Evolutionary conservation across 2,329 filamentous ascomycete species (phyloP), one percentile per base, ranked within the genome.

Genomic region (Trichophyton benhamiae): DNA sequence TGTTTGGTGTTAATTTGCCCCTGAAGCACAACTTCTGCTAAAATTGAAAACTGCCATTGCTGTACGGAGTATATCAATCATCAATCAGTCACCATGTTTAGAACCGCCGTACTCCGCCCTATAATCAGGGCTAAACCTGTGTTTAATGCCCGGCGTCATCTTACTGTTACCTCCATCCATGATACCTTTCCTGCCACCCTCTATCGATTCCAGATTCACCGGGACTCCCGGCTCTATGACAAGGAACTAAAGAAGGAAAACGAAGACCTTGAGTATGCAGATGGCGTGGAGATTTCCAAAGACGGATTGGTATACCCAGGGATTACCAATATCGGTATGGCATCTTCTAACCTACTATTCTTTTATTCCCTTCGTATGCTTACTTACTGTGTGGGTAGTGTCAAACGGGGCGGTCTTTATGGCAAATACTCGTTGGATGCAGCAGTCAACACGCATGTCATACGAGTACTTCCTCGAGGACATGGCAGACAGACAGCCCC

Each of bases 371-470:
- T 41, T 13, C 38, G n/a, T 48, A 3, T 48, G 20, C 44, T 48
- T 48, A 48, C 25, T 27, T 20, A 17, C n/a, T n/a, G 4, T 9
- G 17, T 17, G 44, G n/a, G 27, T 57, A 65, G 63, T 63, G 53
- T 65, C 63, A 57, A 65, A 63, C 33, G 63, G 63, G 41, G 63
- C 61, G 3, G 49, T 66, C 41, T 64, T 66, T 58, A 66, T 65
- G 65, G 64, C 64, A 59, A 66, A 66, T 57, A 65, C 65, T 20
- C 62, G 59, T 58, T 65, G 63, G 48, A 63, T 66, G 60, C 63
- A 66, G 62, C 59, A 66, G 59, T 44, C 63, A 55, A 65, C 62
- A 25, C 61, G 62, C 33, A 60, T 30, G 59, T 62, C 64, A 48
- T 60, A 46, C 41, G 63, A 65, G 57, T 42, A 62, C 36, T 65